A percentile compares a stretch with the other conserved stretches of the same genome.
These are phyloP conservation scores for Malus fusca DNA, from an alignment of 306 rosid genomes.

Conservation along the genomic window DNA sequence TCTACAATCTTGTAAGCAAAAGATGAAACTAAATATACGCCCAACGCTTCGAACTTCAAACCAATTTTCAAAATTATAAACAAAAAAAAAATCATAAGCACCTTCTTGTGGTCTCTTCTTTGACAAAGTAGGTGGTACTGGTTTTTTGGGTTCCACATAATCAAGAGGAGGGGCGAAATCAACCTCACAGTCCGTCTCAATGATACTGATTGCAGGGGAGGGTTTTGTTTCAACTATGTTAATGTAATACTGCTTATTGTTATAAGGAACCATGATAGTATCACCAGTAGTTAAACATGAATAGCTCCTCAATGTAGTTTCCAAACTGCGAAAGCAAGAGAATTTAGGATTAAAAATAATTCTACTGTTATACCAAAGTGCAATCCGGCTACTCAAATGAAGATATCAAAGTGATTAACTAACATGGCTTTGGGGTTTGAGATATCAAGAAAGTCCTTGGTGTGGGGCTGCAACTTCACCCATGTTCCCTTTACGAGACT, in stretches of 20 bases:
- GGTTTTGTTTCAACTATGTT: conserved; percentile 49
- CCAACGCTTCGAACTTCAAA: neutral
- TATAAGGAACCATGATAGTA: conserved; percentile 49
- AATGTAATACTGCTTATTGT: conserved; percentile 45
- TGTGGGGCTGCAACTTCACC: conserved; percentile 58
- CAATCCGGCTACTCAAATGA: neutral
- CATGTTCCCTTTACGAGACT: conserved; percentile 31
- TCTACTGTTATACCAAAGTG: neutral
- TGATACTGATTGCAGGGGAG: conserved; percentile 33
- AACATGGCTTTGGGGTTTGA: conserved; percentile 51
- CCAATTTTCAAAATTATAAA: neutral
- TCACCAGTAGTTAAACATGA: conserved; percentile 55
- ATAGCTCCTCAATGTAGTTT: conserved; percentile 48
- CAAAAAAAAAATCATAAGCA: neutral
- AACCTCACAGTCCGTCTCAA: conserved; percentile 48
- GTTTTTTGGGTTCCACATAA: conserved; percentile 41
- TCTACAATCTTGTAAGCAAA: neutral
- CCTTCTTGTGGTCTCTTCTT: conserved; percentile 27
- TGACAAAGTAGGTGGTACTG: conserved; percentile 9
- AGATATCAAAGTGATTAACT: conserved; percentile 14
- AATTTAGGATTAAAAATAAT: neutral
- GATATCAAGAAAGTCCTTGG: conserved; percentile 44
- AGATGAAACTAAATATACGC: neutral
- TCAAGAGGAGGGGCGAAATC: conserved; percentile 48
- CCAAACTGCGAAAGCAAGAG: conserved; percentile 34